phyloP scores from a whole-genome alignment of 2,329 filamentous ascomycete species.

The Aspergillus sp. region DNA sequence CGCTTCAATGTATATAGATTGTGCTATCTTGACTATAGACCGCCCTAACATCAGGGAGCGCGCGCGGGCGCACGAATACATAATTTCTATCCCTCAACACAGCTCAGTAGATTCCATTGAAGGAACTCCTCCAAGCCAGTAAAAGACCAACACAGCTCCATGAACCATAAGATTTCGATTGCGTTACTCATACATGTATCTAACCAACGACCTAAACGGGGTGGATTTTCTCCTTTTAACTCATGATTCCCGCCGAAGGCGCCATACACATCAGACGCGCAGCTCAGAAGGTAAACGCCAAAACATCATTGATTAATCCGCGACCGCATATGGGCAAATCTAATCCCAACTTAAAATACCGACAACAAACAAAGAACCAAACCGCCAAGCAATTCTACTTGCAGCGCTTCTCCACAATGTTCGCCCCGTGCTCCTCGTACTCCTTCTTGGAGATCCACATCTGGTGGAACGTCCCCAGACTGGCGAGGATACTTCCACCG shows the following conservation, averaged over 20 bases:
- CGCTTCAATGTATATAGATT: background rate
- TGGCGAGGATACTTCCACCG: conserved; percentile 91
- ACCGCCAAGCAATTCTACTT: conserved; percentile 58
- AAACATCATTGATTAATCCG: too few species aligned
- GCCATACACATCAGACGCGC: too few species aligned
- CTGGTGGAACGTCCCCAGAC: conserved; percentile 96
- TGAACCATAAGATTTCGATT: too few species aligned
- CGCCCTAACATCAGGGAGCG: background rate
- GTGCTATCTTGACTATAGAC: background rate
- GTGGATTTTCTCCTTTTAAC: too few species aligned
- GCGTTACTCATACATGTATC: background rate
- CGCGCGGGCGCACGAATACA: background rate
- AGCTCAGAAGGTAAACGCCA: too few species aligned
- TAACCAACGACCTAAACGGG: background rate
- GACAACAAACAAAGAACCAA: background rate
- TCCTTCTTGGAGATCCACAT: conserved; percentile 99
- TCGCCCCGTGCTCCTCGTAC: conserved; percentile 89
- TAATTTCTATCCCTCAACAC: background rate
- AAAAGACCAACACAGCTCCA: too few species aligned
- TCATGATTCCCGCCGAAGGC: too few species aligned
- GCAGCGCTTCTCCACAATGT: conserved; percentile 93
- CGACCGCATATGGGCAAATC: too few species aligned
- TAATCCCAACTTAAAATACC: too few species aligned
- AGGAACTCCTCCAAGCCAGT: too few species aligned
- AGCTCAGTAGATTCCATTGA: too few species aligned